A percentile compares a stretch with the other conserved stretches of the same genome.
phyloP scores from a whole-genome alignment of 768 basidiomycete genomes.

The Tulasnella sp. region DNA sequence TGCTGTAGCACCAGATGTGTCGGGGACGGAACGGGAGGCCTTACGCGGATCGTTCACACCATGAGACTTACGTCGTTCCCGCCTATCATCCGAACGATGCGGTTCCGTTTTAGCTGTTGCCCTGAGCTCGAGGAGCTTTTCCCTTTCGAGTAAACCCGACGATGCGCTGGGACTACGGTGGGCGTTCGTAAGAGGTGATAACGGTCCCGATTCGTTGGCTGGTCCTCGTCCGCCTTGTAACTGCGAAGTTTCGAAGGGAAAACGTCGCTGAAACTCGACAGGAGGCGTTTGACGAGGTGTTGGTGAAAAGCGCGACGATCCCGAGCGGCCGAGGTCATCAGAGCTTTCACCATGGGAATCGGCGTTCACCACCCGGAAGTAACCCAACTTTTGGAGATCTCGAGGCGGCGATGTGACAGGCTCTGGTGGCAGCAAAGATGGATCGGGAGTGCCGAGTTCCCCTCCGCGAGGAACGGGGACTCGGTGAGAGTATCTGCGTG shows the following conservation, averaged over 20 bases:
- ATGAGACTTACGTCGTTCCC: background rate
- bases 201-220: background rate
- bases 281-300: background rate
- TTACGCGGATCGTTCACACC: background rate
- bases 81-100: background rate
- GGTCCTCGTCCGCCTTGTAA: background rate
- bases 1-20: background rate
- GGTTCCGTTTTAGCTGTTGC: background rate
- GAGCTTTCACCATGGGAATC: background rate
- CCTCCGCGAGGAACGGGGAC: background rate
- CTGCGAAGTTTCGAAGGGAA: background rate
- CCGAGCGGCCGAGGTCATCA: background rate
- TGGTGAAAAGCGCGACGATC: background rate
- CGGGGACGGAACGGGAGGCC: background rate
- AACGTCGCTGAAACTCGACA: background rate
- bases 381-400: background rate
- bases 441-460: background rate
- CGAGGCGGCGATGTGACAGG: background rate
- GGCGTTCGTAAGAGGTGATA: background rate
- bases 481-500: background rate
- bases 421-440: background rate
- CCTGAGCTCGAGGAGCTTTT: background rate
- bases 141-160: background rate
- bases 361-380: background rate
- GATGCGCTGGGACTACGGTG: background rate